These are phyloP conservation scores for Rhexocercosporidium sp. DNA, from an alignment of 2,329 filamentous ascomycete genomes.

Conservation along the genomic window DNA sequence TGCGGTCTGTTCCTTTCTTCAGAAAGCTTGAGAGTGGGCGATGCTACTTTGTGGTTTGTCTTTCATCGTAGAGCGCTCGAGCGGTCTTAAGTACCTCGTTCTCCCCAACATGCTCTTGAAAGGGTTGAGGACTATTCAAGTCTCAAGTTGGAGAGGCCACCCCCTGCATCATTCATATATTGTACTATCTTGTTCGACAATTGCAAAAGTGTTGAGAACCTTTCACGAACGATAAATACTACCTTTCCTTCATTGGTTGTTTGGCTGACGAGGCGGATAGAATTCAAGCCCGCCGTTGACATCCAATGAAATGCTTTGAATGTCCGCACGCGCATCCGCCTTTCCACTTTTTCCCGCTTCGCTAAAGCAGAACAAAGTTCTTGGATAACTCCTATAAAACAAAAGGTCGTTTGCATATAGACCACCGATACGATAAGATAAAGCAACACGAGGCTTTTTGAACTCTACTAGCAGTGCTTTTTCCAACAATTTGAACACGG, in stretches of 20 bases:
- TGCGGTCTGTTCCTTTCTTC: not conserved
- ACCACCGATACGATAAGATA: too few relatives aligned
- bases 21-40: not conserved
- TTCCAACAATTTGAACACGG: too few relatives aligned
- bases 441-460: too few relatives aligned
- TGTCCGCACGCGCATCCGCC: conserved; percentile 16
- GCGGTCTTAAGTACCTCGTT: not conserved
- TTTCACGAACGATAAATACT: too few relatives aligned
- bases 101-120: not conserved
- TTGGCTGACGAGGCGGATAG: not conserved
- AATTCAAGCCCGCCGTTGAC: not conserved
- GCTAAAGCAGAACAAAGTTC: not conserved
- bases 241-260: not conserved
- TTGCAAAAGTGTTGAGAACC: not conserved
- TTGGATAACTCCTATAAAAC: not conserved
- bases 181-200: not conserved
- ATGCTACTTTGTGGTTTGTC: not conserved
- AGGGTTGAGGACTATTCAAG: not conserved
- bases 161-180: too few relatives aligned
- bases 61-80: not conserved
- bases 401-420: not conserved
- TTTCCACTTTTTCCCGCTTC: not conserved
- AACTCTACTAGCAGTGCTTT: too few relatives aligned
- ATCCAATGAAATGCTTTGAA: not conserved
- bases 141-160: too few relatives aligned